Evolutionary conservation across 2,329 filamentous ascomycete species (phyloP).

Genomic region (Phaeosphaeriaceae sp.): DNA sequence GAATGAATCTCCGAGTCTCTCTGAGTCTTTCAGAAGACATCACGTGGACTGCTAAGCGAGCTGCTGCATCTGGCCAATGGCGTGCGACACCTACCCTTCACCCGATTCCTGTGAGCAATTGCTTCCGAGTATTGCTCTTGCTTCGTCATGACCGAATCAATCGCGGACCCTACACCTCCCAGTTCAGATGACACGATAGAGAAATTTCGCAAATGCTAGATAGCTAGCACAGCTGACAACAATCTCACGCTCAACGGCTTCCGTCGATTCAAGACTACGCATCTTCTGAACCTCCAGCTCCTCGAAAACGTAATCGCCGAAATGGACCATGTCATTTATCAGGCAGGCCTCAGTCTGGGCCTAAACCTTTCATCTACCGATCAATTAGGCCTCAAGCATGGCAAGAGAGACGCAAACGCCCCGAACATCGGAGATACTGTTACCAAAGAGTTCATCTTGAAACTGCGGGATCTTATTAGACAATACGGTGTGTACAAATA

Average conservation of each 20-base stretch:
- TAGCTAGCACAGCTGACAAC: conserved; percentile 25
- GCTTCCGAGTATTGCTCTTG: too few relatives aligned
- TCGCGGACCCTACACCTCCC: too few relatives aligned
- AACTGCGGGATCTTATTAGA: conserved; percentile 22
- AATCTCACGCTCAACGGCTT: conserved; percentile 31
- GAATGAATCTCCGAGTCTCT: too few relatives aligned
- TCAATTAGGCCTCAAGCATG: conserved; percentile 33
- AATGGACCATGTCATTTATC: conserved; percentile 42
- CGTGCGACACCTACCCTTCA: too few relatives aligned
- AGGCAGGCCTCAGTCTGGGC: conserved; percentile 39
- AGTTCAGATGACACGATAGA: too few relatives aligned
- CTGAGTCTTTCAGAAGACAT: too few relatives aligned
- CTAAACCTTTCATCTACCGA: conserved; percentile 23
- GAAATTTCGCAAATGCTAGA: conserved; percentile 14
- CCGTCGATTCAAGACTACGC: conserved; percentile 32
- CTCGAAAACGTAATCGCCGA: conserved; percentile 42
- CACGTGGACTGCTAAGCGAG: too few relatives aligned
- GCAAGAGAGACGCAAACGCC: conserved; percentile 25
- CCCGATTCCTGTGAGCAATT: too few relatives aligned
- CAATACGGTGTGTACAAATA: conserved; percentile 20
- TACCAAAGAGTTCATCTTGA: conserved; percentile 21
- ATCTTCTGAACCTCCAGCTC: conserved; percentile 45
- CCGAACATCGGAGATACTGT: conserved; percentile 16
- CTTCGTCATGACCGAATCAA: too few relatives aligned
- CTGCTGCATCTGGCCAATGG: too few relatives aligned